Evolutionary conservation across 495 filamentous ascomycete species (phyloP), one percentile per base, ranked within the genome.

Genomic region (Hypoxylon rickii): DNA sequence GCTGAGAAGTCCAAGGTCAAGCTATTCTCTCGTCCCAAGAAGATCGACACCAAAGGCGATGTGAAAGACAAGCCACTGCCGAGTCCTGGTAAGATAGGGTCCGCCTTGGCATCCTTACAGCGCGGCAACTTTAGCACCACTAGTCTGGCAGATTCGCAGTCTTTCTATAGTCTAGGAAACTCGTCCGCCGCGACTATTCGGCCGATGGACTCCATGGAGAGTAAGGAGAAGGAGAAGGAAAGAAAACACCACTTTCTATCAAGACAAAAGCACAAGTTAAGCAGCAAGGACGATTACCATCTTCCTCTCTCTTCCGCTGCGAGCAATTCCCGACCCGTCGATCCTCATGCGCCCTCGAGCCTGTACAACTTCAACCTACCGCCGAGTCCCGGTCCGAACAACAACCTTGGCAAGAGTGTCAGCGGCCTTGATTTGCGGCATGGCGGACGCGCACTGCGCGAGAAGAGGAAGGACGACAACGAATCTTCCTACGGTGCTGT

Each of bases 1-100:
- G 79, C 83, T 18, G 88, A 93, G 70, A 90, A 89, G 73, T 89
- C 88, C 16, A 95, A 92, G 73, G 90, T 91, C 71, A 96, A 95
- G 73, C 78, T 96, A 4, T 96, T 96, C 67, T 92, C 89, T 1
- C 88, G 92, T 53, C 90, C 90, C 3, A 92, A 90, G 66, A 89
- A 87, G 68, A 89, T 93, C 40, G 83, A 83, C 7, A 87, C 89
- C 45, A 86, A 83, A 44, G 85, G 86, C 39, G 89, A 94, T 32
- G 64, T 76, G 11, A 89, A 87, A 67, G 82, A 87, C 15, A 83
- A 83, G 49, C 83, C 85, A 2, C 71, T 92, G 15, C 89, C 92
- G 1, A 95, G 90, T 32, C 92, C 92, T 3, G 87, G 84, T 47
- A 96, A 94, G 76, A 81, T 91, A 46, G 80, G 82, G 4, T 81